Percentiles rank a stretch among this genome's conserved stretches.
Evolutionary conservation across 768 basidiomycete genomes (phyloP).

Genomic region (Agaricus blazei): DNA sequence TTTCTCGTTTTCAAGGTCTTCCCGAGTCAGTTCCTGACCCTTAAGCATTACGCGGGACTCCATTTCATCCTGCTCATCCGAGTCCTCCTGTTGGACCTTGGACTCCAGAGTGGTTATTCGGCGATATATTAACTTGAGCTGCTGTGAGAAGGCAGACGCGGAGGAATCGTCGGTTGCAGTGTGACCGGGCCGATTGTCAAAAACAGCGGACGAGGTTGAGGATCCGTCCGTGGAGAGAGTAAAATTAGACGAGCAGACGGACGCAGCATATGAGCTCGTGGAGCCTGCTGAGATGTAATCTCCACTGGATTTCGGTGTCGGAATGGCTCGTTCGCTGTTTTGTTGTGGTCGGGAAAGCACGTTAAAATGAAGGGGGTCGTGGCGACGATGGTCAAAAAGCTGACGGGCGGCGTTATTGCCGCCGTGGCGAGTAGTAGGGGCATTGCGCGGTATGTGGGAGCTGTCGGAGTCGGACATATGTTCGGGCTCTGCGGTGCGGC

Average conservation of each 20-base stretch:
- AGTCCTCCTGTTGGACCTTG: constrained; percentile 61
- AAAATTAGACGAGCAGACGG: constrained; percentile 60
- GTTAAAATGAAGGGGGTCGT: constrained; percentile 84
- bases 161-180: constrained; percentile 48
- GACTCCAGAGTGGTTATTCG: constrained; percentile 76
- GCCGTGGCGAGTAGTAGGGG: constrained; percentile 24
- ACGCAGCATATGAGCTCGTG: constrained; percentile 69
- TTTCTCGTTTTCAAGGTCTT: constrained; percentile 69
- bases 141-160: constrained; percentile 63
- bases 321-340: constrained; percentile 31
- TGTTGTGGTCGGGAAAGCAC: constrained; percentile 49
- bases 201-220: constrained; percentile 65
- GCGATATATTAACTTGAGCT: constrained; percentile 82
- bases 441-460: constrained; percentile 39
- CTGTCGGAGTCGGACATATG: constrained; percentile 53
- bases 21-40: constrained; percentile 37
- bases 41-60: constrained; percentile 38
- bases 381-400: constrained; percentile 85
- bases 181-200: constrained; percentile 43
- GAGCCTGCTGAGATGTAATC: constrained; percentile 75
- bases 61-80: constrained; percentile 49
- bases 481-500: constrained; percentile 63
- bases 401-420: constrained; percentile 38
- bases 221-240: constrained; percentile 77
- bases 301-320: constrained; percentile 56